phyloP scores from a whole-genome alignment of 2,329 filamentous ascomycete genomes.

The Corynespora cassiicola region DNA sequence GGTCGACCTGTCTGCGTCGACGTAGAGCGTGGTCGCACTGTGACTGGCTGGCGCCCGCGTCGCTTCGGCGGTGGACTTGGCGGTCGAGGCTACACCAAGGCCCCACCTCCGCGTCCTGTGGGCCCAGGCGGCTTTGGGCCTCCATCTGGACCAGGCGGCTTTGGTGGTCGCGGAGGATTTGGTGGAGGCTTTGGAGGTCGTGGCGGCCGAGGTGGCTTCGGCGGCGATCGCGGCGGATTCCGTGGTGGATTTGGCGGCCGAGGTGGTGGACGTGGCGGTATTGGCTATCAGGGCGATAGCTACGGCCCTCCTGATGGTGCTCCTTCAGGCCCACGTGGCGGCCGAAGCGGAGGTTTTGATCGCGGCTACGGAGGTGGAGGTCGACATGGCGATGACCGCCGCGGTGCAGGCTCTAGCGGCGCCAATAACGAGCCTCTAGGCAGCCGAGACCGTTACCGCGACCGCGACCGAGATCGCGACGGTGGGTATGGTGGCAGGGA shows the following conservation, averaged over 20 bases:
- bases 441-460: slow-evolving; percentile 57
- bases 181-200: slow-evolving; percentile 55
- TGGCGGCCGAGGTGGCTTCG: slow-evolving; percentile 54
- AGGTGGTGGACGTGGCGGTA: slow-evolving; percentile 54
- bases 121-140: slow-evolving; percentile 66
- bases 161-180: slow-evolving; percentile 60
- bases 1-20: slow-evolving; percentile 92
- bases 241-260: slow-evolving; percentile 48
- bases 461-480: slow-evolving; percentile 45
- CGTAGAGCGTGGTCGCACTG: slow-evolving; percentile 93
- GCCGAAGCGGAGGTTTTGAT: slow-evolving; percentile 40
- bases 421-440: slow-evolving; percentile 87
- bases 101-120: slow-evolving; percentile 72
- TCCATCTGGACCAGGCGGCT: slow-evolving; percentile 59
- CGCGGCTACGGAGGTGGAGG: slow-evolving; percentile 49
- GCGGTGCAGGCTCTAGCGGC: slow-evolving; percentile 59
- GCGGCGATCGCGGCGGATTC: slow-evolving; percentile 52
- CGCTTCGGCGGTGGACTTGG: slow-evolving; percentile 91
- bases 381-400: slow-evolving; percentile 42
- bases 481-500: slow-evolving; percentile 41
- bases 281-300: slow-evolving; percentile 52
- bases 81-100: slow-evolving; percentile 90
- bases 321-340: slow-evolving; percentile 55
- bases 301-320: slow-evolving; percentile 54
- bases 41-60: slow-evolving; percentile 90